Evolutionary conservation across 2,329 filamentous ascomycete genomes (phyloP), one percentile per base, ranked within the genome.

Genomic region (Zymoseptoria tritici): DNA sequence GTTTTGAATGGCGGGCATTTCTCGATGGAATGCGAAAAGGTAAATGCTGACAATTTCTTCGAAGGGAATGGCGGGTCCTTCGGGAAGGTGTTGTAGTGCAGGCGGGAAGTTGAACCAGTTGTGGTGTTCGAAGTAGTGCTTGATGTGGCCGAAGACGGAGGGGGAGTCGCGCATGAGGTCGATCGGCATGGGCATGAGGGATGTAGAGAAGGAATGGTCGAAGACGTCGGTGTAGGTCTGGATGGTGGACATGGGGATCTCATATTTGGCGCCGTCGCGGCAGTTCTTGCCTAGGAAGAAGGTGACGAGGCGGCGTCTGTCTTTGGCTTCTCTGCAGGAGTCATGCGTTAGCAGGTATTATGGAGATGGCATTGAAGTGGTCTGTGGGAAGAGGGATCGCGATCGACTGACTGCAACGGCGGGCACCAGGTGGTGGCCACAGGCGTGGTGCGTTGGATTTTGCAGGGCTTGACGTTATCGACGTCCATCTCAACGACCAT

Each of bases 1-100:
- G 52, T 66, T 66, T 50, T 64, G 62, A 8, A 66, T 53, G 7
- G 62, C 31, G 19, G 64, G 62, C 53, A 64, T 59, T 24, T 52
- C 53, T 22, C 56, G 55, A 9, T 55, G 24, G 8, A 57, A 42
- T n/a, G 54, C 64, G 49, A 64, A 60, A 13, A 52, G 21, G 36
- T 57, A 64, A 55, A 64, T 22, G 20, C 59, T 55, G 52, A 64
- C 56, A 53, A 66, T 54, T 2, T 52, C 57, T 59, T 62, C 58
- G 55, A 59, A 66, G 36, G 52, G 16, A n/a, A 46, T 46, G 36
- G 36, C 16, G 13, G 36, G 36, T 7, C 36, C 36, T n/a, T 46
- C 36, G 36, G 36, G 36, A 7, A 46, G 36, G 16, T 46, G 36
- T 9, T 46, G 11, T n/a, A 46, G 36, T n/a, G 36, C 36, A 9